Conservation (phyloP, 2,329 filamentous ascomycete species). For the Neopestalotiopsis clavispora region DNA sequence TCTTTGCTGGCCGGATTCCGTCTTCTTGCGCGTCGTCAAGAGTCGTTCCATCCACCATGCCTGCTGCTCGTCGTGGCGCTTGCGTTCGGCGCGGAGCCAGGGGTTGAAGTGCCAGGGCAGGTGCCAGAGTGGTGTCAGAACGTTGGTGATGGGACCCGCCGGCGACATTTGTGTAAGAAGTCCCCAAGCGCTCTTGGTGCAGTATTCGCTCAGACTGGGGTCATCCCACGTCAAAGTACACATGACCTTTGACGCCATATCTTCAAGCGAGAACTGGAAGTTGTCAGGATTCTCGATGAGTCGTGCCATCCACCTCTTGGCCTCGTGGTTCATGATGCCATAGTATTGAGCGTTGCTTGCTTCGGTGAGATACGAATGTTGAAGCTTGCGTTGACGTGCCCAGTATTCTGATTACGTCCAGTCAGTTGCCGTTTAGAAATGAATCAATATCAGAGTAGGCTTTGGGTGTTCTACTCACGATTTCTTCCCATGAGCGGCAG, state of each 20-base stretch:
- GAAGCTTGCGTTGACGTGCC: conserved; percentile 57
- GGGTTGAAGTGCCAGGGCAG: conserved; percentile 54
- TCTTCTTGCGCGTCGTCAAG: conserved; percentile 40
- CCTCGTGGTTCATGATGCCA: conserved; percentile 54
- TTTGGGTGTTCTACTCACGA: conserved; percentile 42
- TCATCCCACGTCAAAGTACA: conserved; percentile 59
- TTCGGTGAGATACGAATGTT: conserved; percentile 53
- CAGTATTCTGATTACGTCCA: conserved; percentile 51
- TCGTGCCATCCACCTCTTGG: conserved; percentile 56
- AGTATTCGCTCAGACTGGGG: conserved; percentile 49
- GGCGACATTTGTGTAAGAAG: conserved; percentile 62
- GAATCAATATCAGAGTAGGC: not conserved
- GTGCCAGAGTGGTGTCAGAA: conserved; percentile 59
- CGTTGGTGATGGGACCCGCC: conserved; percentile 61
- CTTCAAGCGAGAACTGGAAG: conserved; percentile 56
- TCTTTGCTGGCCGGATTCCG: conserved; percentile 44
- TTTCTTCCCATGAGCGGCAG: conserved; percentile 61
- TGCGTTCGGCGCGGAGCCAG: conserved; percentile 57
- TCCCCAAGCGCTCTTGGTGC: conserved; percentile 59
- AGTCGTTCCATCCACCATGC: conserved; percentile 57
- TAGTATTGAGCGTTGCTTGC: conserved; percentile 39
- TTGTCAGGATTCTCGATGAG: conserved; percentile 54
- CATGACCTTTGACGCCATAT: conserved; percentile 64
- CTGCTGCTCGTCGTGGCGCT: conserved; percentile 57
- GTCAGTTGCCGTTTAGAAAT: not conserved